phyloP scores from a whole-genome alignment of 2,329 filamentous ascomycete genomes.

The Lachnellula arida region DNA sequence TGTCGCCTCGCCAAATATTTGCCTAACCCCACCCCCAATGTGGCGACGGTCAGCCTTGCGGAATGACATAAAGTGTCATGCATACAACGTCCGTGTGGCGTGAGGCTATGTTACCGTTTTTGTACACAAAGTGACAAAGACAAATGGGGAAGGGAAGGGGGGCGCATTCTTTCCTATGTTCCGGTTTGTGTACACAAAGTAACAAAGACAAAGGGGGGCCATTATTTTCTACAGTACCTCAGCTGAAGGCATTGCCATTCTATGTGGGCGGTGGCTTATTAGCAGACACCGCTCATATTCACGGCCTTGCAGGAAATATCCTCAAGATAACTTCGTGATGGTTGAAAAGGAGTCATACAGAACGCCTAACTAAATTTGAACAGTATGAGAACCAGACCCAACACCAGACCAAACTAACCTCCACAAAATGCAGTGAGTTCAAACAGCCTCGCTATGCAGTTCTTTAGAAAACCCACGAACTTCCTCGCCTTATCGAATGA shows the following conservation, averaged over 20 bases:
- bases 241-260: background rate
- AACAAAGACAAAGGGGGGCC: background rate
- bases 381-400: background rate
- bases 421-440: background rate
- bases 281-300: too few species aligned
- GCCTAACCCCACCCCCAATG: background rate
- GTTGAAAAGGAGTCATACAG: background rate
- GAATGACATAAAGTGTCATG: background rate
- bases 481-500: background rate
- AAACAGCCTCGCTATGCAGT: background rate
- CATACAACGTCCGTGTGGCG: background rate
- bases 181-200: background rate
- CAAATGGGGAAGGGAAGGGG: background rate
- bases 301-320: background rate
- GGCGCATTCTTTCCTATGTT: background rate
- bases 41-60: background rate
- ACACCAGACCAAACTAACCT: background rate
- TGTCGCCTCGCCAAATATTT: background rate
- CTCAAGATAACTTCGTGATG: background rate
- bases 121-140: background rate
- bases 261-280: background rate
- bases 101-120: background rate
- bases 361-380: background rate
- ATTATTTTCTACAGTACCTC: background rate
- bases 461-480: background rate